A percentile compares a stretch with the other conserved stretches of the same genome.
These are phyloP conservation scores for Zea luxurians DNA, from an alignment of 176 grass and related monocot genomes.

Conservation along the genomic window DNA sequence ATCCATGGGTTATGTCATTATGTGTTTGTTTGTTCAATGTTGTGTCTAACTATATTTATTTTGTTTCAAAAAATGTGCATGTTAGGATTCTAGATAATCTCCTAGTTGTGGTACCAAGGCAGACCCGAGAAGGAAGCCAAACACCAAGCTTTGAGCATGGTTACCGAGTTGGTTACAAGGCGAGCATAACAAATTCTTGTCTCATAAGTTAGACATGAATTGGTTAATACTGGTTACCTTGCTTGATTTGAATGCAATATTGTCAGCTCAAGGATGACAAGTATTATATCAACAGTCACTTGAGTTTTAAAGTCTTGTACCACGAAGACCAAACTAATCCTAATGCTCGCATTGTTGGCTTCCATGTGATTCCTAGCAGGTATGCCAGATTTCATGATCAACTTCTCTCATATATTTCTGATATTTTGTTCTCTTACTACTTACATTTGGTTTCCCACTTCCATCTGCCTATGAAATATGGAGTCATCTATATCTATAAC, in stretches of 20 bases:
- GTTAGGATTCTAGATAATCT: constrained; percentile 84
- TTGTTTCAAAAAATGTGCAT: background rate
- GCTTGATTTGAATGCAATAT: constrained; percentile 34
- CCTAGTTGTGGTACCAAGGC: constrained; percentile 71
- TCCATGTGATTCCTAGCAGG: constrained; percentile 88
- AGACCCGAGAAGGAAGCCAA: constrained; percentile 66
- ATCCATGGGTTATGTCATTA: background rate
- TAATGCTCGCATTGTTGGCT: constrained; percentile 77
- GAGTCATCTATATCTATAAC: constrained; percentile 21
- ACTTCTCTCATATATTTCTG: background rate
- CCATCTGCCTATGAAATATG: background rate
- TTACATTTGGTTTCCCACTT: background rate
- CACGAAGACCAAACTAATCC: constrained; percentile 60
- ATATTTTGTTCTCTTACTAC: background rate
- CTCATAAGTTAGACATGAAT: background rate
- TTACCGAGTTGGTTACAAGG: constrained; percentile 84
- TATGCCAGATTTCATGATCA: constrained; percentile 28
- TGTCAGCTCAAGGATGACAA: constrained; percentile 70
- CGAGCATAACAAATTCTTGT: constrained; percentile 17
- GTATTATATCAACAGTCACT: constrained; percentile 81
- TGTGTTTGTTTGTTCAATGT: constrained; percentile 28
- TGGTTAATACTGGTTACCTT: constrained; percentile 4
- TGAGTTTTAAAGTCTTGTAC: constrained; percentile 77
- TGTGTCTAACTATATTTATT: constrained; percentile 10
- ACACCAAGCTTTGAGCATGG: constrained; percentile 68